phyloP scores from a whole-genome alignment of 352 stramenopile species.

The Phytophthora colocasiae region DNA sequence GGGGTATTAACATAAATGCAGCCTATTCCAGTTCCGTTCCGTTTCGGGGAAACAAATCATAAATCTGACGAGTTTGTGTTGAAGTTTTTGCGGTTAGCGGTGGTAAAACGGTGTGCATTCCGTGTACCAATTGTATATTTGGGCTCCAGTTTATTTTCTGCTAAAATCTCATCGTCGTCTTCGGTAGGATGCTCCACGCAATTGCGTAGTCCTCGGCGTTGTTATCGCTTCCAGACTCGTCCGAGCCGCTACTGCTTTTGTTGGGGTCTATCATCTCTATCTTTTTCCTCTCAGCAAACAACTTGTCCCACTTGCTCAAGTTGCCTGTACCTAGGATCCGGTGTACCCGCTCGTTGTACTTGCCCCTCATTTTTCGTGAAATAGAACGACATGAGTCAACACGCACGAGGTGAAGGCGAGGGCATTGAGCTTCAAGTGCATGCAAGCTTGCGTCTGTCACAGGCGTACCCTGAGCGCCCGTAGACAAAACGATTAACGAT shows the following conservation, averaged over 20 bases:
- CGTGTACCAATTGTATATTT: too few species aligned
- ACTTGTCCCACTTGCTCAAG: slow-evolving; percentile 44
- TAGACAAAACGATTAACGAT: background rate
- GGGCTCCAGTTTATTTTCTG: too few species aligned
- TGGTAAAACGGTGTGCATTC: too few species aligned
- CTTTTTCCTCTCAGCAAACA: slow-evolving; percentile 47
- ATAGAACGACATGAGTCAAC: slow-evolving; percentile 77
- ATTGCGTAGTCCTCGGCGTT: slow-evolving; percentile 30
- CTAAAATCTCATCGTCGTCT: slow-evolving; percentile 17
- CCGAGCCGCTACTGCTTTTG: slow-evolving; percentile 47
- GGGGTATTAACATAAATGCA: slow-evolving; percentile 68
- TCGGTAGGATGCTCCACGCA: slow-evolving; percentile 8
- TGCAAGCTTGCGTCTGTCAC: slow-evolving; percentile 57
- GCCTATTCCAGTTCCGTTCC: slow-evolving; percentile 71
- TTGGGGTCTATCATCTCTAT: slow-evolving; percentile 42
- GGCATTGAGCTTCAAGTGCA: slow-evolving; percentile 47
- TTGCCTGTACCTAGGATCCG: slow-evolving; percentile 22
- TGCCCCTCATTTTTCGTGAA: slow-evolving; percentile 53
- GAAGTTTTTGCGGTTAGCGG: background rate
- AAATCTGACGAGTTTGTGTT: slow-evolving; percentile 22
- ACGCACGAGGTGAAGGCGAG: slow-evolving; percentile 57
- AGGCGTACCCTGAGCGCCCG: slow-evolving; percentile 36
- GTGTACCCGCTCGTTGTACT: slow-evolving; percentile 41
- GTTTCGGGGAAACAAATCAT: slow-evolving; percentile 46
- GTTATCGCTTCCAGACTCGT: slow-evolving; percentile 33